Conservation (phyloP, 768 basidiomycete species). For the Tulasnella sp. region DNA sequence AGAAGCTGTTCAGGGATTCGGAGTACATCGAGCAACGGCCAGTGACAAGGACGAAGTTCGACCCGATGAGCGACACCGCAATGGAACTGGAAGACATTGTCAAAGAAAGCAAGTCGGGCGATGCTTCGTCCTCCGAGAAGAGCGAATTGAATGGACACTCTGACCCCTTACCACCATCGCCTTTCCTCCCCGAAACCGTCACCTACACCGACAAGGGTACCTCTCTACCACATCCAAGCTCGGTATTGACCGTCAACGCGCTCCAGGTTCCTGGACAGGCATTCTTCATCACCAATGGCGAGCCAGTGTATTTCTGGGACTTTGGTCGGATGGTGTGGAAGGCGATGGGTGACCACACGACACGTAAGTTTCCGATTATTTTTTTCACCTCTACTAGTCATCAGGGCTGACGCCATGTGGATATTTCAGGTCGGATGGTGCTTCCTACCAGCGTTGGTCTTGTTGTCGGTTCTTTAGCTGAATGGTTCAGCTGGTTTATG, state of each 20-base stretch:
- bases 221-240: slow-evolving; percentile 21
- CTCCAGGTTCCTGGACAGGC: slow-evolving; percentile 84
- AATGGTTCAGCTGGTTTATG: slow-evolving; percentile 61
- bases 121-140: slow-evolving; percentile 20
- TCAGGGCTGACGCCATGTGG: background rate
- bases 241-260: background rate
- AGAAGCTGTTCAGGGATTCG: slow-evolving; percentile 47
- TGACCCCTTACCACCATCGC: slow-evolving; percentile 11
- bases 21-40: slow-evolving; percentile 39
- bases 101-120: slow-evolving; percentile 31
- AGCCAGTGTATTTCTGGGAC: slow-evolving; percentile 96
- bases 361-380: slow-evolving; percentile 24
- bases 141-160: background rate
- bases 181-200: slow-evolving; percentile 17
- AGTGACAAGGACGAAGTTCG: slow-evolving; percentile 70
- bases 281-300: slow-evolving; percentile 96
- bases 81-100: slow-evolving; percentile 45
- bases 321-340: slow-evolving; percentile 77
- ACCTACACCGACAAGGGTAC: slow-evolving; percentile 31
- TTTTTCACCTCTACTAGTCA: slow-evolving; percentile 44
- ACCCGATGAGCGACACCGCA: slow-evolving; percentile 58
- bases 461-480: slow-evolving; percentile 59
- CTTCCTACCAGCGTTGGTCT: slow-evolving; percentile 62
- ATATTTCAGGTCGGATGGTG: slow-evolving; percentile 32
- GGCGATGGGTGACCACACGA: slow-evolving; percentile 36